A percentile compares a stretch with the other conserved stretches of the same genome.
Conservation (phyloP, 2,329 filamentous ascomycete genomes). For the Fonsecaea pedrosoi region DNA sequence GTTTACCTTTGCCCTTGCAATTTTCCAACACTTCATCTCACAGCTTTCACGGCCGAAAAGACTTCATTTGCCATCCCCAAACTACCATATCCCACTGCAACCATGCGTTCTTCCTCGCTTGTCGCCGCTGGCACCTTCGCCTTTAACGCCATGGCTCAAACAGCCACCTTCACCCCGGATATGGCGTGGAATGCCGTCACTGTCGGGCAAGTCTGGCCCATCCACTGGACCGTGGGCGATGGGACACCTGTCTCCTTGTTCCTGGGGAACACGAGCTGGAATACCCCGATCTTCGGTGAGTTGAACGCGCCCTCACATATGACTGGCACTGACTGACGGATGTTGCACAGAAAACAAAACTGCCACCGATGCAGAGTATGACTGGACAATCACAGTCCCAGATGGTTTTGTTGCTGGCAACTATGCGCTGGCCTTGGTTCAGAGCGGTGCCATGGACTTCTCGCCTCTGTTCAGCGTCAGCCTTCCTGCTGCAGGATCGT, state of each 20-base stretch:
- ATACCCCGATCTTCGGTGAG: constrained; percentile 33
- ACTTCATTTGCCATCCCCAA: neutral
- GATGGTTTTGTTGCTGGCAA: constrained; percentile 31
- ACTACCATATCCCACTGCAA: neutral
- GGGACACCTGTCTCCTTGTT: constrained; percentile 31
- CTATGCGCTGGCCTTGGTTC: constrained; percentile 35
- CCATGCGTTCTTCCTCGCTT: constrained; percentile 19
- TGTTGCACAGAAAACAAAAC: constrained; percentile 23
- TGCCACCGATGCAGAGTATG: constrained; percentile 25
- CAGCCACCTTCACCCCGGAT: constrained; percentile 28
- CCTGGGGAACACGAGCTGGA: constrained; percentile 34
- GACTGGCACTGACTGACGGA: constrained; percentile 5
- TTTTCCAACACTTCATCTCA: neutral
- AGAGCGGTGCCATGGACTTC: constrained; percentile 26
- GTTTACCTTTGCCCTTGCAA: neutral
- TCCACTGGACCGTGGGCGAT: constrained; percentile 35
- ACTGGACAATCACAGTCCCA: constrained; percentile 35
- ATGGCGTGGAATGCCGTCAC: constrained; percentile 33
- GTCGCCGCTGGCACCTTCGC: constrained; percentile 32
- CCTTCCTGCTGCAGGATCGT: neutral
- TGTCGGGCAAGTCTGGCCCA: constrained; percentile 33
- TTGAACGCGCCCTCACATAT: constrained; percentile 1
- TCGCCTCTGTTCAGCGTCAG: constrained; percentile 24
- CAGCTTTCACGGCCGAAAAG: neutral
- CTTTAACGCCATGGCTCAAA: constrained; percentile 30